Percentiles rank a stretch among this genome's conserved stretches.
phyloP scores from a whole-genome alignment of 192 early-diverging fungal genomes.

The Thamnidium elegans region DNA sequence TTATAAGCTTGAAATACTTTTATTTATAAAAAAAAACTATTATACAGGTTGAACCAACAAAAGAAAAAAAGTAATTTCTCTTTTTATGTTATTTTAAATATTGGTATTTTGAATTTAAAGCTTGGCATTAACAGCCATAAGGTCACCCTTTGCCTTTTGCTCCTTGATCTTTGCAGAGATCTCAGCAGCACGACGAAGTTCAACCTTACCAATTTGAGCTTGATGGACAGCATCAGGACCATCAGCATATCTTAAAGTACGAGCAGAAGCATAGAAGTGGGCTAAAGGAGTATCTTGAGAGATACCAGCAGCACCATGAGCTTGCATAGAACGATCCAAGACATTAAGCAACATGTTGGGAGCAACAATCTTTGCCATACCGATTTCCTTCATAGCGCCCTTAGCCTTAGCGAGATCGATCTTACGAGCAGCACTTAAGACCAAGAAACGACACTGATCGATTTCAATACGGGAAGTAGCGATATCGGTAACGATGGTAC shows the following conservation, averaged over 20 bases:
- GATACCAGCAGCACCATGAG: slow-evolving; percentile 90
- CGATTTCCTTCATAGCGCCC: slow-evolving; percentile 88
- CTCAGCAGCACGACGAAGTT: slow-evolving; percentile 55
- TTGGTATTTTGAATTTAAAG: not conserved
- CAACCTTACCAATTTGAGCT: slow-evolving; percentile 77
- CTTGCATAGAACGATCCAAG: slow-evolving; percentile 92
- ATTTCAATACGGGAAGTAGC: slow-evolving; percentile 87
- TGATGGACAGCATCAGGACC: slow-evolving; percentile 55
- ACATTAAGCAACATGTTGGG: slow-evolving; percentile 75
- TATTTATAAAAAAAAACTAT: too few species aligned
- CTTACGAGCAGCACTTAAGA: slow-evolving; percentile 86
- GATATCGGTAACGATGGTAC: slow-evolving; percentile 78
- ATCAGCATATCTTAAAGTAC: slow-evolving; percentile 90
- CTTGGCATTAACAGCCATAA: slow-evolving; percentile 9
- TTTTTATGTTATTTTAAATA: too few species aligned
- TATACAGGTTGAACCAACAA: too few species aligned
- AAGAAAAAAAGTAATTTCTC: too few species aligned
- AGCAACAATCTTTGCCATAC: slow-evolving; percentile 89
- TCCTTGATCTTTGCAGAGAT: slow-evolving; percentile 31
- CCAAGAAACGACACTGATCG: slow-evolving; percentile 88
- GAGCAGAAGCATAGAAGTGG: slow-evolving; percentile 71
- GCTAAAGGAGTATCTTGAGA: slow-evolving; percentile 84
- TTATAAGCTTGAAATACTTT: too few species aligned
- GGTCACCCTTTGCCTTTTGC: slow-evolving; percentile 22
- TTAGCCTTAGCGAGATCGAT: slow-evolving; percentile 91